phyloP scores from a whole-genome alignment of 495 filamentous ascomycete genomes.

The Aspergillus nanangensis region DNA sequence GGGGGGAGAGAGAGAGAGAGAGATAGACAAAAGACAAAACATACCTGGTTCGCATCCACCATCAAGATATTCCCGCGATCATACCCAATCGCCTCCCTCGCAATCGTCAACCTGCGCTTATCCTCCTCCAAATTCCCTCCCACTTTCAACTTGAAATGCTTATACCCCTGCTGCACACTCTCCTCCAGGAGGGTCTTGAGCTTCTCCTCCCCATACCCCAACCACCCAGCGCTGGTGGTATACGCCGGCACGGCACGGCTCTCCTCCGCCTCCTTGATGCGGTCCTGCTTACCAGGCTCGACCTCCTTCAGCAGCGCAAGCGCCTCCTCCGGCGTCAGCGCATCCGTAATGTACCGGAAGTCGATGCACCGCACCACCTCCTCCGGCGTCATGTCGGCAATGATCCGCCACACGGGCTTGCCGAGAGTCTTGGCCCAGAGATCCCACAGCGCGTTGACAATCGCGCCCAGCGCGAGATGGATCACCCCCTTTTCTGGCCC shows the following conservation, averaged over 20 bases:
- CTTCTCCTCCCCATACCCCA: constrained; percentile 89
- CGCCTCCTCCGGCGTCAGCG: constrained; percentile 84
- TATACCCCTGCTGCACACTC: constrained; percentile 71
- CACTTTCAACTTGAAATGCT: constrained; percentile 91
- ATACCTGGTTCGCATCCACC: constrained; percentile 89
- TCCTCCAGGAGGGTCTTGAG: constrained; percentile 68
- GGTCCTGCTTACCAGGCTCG: constrained; percentile 58
- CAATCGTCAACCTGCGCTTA: constrained; percentile 62
- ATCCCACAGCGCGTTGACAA: constrained; percentile 94
- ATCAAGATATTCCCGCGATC: constrained; percentile 84
- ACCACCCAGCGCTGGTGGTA: constrained; percentile 87
- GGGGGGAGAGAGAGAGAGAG: not conserved
- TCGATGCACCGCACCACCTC: constrained; percentile 85
- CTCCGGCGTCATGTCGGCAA: constrained; percentile 84
- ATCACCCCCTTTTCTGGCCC: constrained; percentile 95
- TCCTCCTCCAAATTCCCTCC: constrained; percentile 70
- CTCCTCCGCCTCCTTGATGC: constrained; percentile 65
- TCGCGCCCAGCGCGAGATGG: constrained; percentile 83
- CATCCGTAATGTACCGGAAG: constrained; percentile 91
- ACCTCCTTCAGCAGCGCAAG: constrained; percentile 60
- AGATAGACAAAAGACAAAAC: constrained; percentile 1
- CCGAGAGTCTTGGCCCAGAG: constrained; percentile 83
- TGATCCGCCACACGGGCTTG: constrained; percentile 88
- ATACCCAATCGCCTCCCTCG: constrained; percentile 78
- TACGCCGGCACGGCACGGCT: constrained; percentile 80